These are phyloP conservation scores for Psilocybe cubensis DNA, from an alignment of 768 basidiomycete species.

Conservation along the genomic window DNA sequence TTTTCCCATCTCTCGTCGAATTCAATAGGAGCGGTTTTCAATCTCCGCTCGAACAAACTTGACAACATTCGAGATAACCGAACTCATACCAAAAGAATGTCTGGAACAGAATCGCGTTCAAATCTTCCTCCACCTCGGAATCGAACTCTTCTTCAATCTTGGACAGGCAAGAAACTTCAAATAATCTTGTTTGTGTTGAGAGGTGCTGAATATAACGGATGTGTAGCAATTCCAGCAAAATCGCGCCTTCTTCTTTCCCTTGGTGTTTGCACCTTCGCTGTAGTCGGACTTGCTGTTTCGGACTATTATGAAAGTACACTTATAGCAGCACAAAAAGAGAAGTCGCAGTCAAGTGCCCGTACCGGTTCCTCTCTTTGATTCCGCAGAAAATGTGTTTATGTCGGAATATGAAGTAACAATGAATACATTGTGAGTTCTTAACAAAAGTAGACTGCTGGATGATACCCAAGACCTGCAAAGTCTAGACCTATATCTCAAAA, in stretches of 20 bases:
- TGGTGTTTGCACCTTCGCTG: constrained; percentile 49
- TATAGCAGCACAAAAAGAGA: constrained; percentile 21
- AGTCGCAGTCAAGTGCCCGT: neutral
- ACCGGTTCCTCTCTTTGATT: neutral
- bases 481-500: too few species aligned
- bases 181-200: neutral
- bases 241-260: constrained; percentile 57
- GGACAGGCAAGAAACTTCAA: constrained; percentile 31
- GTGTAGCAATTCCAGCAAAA: constrained; percentile 52
- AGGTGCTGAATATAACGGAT: neutral
- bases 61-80: too few species aligned
- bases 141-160: constrained; percentile 42
- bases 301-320: constrained; percentile 52
- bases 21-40: too few species aligned
- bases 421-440: neutral
- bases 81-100: neutral
- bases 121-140: constrained; percentile 18
- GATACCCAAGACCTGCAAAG: neutral
- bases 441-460: neutral
- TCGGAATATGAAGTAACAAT: neutral
- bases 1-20: too few species aligned
- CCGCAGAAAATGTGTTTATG: neutral
- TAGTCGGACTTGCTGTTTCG: constrained; percentile 49
- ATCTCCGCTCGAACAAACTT: too few species aligned
- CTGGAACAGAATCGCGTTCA: neutral